phyloP scores from a whole-genome alignment of 2,329 filamentous ascomycete genomes.

The Amylocarpus encephaloides region DNA sequence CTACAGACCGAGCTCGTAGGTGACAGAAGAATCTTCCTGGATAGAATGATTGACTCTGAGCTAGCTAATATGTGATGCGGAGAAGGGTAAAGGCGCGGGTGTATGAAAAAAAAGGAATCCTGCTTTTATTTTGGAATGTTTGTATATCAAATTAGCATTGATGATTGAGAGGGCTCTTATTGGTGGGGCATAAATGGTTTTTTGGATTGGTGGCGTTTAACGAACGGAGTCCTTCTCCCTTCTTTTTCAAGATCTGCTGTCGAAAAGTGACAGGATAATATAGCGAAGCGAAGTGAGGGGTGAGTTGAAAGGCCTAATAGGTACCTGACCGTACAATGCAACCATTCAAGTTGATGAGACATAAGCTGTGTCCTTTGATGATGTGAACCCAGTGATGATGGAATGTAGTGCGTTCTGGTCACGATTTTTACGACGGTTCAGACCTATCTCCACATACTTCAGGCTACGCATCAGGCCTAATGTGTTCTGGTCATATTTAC shows the following conservation, averaged over 20 bases:
- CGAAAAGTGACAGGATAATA: not conserved
- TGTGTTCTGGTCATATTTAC: too few relatives aligned
- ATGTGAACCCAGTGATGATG: not conserved
- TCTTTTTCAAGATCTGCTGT: not conserved
- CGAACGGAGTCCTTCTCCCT: not conserved
- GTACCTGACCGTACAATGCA: not conserved
- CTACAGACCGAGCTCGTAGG: constrained; percentile 83
- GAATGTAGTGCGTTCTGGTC: not conserved
- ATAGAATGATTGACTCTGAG: constrained; percentile 87
- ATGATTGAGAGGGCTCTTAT: not conserved
- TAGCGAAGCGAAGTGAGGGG: not conserved
- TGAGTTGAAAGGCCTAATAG: not conserved
- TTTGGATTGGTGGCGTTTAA: not conserved
- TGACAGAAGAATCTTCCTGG: constrained; percentile 83
- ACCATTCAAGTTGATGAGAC: not conserved
- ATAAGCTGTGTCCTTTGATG: not conserved
- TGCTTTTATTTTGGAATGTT: not conserved
- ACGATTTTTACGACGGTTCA: not conserved
- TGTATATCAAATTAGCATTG: not conserved
- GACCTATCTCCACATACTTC: not conserved
- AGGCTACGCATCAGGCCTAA: too few relatives aligned
- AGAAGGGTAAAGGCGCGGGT: not conserved
- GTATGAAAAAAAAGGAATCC: not conserved
- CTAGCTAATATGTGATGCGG: constrained; percentile 75
- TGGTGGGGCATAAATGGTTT: not conserved